These are phyloP conservation scores for Pulveroboletus sp. DNA, from an alignment of 768 basidiomycete genomes.

Conservation along the genomic window DNA sequence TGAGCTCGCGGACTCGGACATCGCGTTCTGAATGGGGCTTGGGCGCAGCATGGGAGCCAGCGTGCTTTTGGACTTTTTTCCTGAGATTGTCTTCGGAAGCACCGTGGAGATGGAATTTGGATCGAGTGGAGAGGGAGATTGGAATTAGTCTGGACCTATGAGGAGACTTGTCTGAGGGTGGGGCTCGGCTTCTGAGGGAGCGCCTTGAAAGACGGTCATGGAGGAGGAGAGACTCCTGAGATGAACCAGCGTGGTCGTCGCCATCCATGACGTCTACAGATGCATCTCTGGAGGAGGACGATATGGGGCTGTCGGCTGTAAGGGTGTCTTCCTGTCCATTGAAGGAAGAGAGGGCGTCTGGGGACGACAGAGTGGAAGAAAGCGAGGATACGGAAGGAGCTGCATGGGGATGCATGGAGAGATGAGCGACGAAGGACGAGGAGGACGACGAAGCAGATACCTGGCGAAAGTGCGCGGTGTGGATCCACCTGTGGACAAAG, in stretches of 20 bases:
- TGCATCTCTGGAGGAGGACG: constrained; percentile 31
- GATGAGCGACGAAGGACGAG: not conserved
- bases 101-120: constrained; percentile 19
- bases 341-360: constrained; percentile 29
- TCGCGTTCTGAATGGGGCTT: constrained; percentile 30
- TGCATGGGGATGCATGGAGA: constrained; percentile 13
- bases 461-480: not conserved
- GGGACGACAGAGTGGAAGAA: constrained; percentile 31
- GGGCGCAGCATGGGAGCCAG: constrained; percentile 12
- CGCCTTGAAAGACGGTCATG: constrained; percentile 21
- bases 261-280: constrained; percentile 30
- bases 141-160: constrained; percentile 23
- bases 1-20: constrained; percentile 28
- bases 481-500: constrained; percentile 6
- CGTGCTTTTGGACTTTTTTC: constrained; percentile 25
- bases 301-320: constrained; percentile 27
- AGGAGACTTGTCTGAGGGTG: constrained; percentile 22
- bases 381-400: constrained; percentile 17
- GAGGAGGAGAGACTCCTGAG: constrained; percentile 25
- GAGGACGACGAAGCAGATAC: constrained; percentile 10
- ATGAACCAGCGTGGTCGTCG: constrained; percentile 20
- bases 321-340: constrained; percentile 28
- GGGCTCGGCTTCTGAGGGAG: constrained; percentile 25
- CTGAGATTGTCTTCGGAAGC: constrained; percentile 26
- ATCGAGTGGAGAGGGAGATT: constrained; percentile 24